Evolutionary conservation across 2,329 filamentous ascomycete genomes (phyloP), one percentile per base, ranked within the genome.

Genomic region (Fusarium citri): DNA sequence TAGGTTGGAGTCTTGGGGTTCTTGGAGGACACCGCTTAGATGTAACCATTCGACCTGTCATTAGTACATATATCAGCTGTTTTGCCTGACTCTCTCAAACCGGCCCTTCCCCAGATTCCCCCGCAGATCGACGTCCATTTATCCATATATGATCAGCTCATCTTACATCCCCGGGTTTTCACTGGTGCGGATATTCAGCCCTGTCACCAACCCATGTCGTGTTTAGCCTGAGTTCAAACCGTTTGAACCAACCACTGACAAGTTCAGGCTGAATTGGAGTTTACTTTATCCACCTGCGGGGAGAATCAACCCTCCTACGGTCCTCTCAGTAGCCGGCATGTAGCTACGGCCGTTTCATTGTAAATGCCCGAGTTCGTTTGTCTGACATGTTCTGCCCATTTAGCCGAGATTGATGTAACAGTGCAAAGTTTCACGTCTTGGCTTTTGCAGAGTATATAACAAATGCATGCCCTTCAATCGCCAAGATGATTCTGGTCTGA

Each of bases 21-120:
- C 18, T 37, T 37, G 26, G n/a, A 23, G 26, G 23, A 25, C 40
- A 22, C 26, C 25, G 31, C 28, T 45, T 41, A 34, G 14, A 53
- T 46, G 40, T 10, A 64, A 47, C 42, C n/a, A 25, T 41, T 48
- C 20, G 31, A 16, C 28, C 40, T 34, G 49, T 18, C 37, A 28
- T 45, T 42, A 14, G 22, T 51, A 22, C 23, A 42, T 41, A 8
- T 50, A 30, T 26, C 37, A 58, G 26, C 15, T 34, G 20, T 58
- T 64, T 37, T 28, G 20, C 30, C 23, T 40, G 23, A 25, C 25
- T 20, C 8, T 40, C 30, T 28, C 5, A n/a, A 49, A 30, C 43
- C 57, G 57, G 31, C 34, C 40, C 14, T 63, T 50, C 55, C 61
- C 61, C 60, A 66, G 62, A 47, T 66, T 66, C 54, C 63, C 61